Evolutionary conservation across 2,329 filamentous ascomycete species (phyloP).

Genomic region (Pleoardoris graminearum): DNA sequence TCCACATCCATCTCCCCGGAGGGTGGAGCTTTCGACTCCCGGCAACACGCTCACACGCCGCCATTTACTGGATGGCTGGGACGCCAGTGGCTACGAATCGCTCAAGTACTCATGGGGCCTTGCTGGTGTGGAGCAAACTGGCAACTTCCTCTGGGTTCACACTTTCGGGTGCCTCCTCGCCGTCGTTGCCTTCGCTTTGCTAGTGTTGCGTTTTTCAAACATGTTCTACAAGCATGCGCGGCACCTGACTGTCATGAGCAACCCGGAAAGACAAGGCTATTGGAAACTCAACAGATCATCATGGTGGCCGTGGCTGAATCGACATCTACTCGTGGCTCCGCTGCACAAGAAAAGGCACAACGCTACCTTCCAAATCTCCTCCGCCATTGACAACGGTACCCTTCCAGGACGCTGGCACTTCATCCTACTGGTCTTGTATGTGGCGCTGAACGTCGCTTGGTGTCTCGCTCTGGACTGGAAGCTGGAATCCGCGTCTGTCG

Average conservation of each 20-base stretch:
- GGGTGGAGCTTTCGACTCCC: constrained; percentile 20
- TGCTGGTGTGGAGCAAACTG: constrained; percentile 52
- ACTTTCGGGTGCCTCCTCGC: constrained; percentile 46
- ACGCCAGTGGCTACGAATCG: constrained; percentile 31
- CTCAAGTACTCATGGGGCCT: constrained; percentile 51
- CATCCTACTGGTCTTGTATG: constrained; percentile 67
- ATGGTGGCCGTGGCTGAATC: constrained; percentile 63
- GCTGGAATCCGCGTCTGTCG: constrained; percentile 57
- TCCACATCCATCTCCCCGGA: constrained; percentile 26
- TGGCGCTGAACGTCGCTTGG: constrained; percentile 76
- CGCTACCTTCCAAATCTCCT: constrained; percentile 68
- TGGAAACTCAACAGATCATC: constrained; percentile 51
- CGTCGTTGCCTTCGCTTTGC: constrained; percentile 41
- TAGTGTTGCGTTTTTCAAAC: constrained; percentile 48
- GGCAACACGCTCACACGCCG: constrained; percentile 18
- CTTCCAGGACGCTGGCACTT: constrained; percentile 79
- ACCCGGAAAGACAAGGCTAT: constrained; percentile 47
- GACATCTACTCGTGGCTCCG: constrained; percentile 70
- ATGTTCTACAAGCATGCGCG: constrained; percentile 51
- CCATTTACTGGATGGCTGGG: constrained; percentile 36
- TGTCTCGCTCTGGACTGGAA: constrained; percentile 69
- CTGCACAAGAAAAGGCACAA: constrained; percentile 77
- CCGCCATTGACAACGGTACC: constrained; percentile 72
- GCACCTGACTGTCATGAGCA: constrained; percentile 51
- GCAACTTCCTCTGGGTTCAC: constrained; percentile 54